Evolutionary conservation across 345 rosid species (phyloP).

Genomic region (Orychophragmus violaceus): DNA sequence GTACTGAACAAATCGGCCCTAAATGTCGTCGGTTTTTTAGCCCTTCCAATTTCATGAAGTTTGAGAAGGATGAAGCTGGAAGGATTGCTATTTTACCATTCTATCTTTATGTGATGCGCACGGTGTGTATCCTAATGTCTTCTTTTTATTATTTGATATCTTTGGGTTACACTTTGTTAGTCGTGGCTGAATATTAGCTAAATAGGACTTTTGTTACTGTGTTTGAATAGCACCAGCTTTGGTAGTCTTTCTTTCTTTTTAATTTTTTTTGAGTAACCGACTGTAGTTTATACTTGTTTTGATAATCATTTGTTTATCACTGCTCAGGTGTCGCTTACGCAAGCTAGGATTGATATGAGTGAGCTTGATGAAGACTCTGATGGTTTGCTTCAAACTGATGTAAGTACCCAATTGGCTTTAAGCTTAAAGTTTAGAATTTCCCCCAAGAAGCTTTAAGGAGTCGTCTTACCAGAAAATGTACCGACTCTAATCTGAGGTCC

Average conservation of each 20-base stretch:
- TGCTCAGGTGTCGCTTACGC: conserved; percentile 92
- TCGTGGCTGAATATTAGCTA: not conserved
- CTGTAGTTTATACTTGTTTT: conserved; percentile 2
- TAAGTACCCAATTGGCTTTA: conserved; percentile 27
- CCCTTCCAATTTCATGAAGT: too few relatives aligned
- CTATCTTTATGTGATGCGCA: conserved; percentile 97
- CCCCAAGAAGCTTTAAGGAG: not conserved
- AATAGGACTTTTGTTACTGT: not conserved
- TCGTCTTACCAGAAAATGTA: not conserved
- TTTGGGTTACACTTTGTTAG: not conserved
- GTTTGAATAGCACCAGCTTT: not conserved
- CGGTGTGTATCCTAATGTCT: conserved; percentile 48
- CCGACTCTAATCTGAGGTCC: not conserved
- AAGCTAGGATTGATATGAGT: conserved; percentile 99
- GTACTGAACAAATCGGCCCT: conserved; percentile 95
- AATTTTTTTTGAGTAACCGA: not conserved
- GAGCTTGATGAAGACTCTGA: conserved; percentile 99
- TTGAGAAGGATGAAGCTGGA: too few relatives aligned
- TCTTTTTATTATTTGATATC: not conserved
- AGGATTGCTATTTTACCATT: conserved; percentile 96
- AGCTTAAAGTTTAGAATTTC: not conserved
- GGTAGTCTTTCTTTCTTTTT: not conserved
- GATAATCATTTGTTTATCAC: conserved; percentile 5
- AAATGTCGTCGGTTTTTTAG: conserved; percentile 94
- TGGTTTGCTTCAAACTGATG: conserved; percentile 91